phyloP scores from a whole-genome alignment of 2,329 filamentous ascomycete genomes.

The Shiraia sp. region DNA sequence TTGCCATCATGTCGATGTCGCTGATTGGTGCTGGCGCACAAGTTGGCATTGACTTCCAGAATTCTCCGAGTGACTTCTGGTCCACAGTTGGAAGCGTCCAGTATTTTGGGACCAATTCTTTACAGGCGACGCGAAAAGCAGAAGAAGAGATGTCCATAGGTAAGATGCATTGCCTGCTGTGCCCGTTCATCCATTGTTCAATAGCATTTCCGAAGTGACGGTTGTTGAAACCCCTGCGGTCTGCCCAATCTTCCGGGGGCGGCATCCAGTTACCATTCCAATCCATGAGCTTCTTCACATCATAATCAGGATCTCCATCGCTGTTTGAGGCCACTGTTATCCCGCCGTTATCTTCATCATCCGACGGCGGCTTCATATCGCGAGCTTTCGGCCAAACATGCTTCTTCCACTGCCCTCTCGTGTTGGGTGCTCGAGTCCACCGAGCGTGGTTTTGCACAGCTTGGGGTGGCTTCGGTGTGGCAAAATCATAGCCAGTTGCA shows the following conservation, averaged over 20 bases:
- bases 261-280: conserved; percentile 54
- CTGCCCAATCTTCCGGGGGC: conserved; percentile 53
- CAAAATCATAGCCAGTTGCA: too few relatives aligned
- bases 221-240: conserved; percentile 32
- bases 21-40: conserved; percentile 28
- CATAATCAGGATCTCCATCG: conserved; percentile 38
- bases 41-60: conserved; percentile 27
- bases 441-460: too few relatives aligned
- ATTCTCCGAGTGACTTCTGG: conserved; percentile 20
- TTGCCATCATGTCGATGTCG: conserved; percentile 23
- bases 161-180: conserved; percentile 10
- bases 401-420: conserved; percentile 8
- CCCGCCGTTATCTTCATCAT: conserved; percentile 26
- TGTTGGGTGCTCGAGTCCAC: too few relatives aligned
- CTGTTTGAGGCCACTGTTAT: conserved; percentile 28
- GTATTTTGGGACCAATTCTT: conserved; percentile 33
- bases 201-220: conserved; percentile 40
- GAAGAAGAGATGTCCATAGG: conserved; percentile 9
- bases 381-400: conserved; percentile 31
- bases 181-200: conserved; percentile 35
- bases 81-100: conserved; percentile 37
- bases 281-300: conserved; percentile 45
- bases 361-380: conserved; percentile 28
- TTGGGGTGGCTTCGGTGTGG: too few relatives aligned
- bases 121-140: conserved; percentile 5